A percentile compares a stretch with the other conserved stretches of the same genome.
phyloP scores from a whole-genome alignment of 176 grass and related monocot species.

The Triticum urartu region DNA sequence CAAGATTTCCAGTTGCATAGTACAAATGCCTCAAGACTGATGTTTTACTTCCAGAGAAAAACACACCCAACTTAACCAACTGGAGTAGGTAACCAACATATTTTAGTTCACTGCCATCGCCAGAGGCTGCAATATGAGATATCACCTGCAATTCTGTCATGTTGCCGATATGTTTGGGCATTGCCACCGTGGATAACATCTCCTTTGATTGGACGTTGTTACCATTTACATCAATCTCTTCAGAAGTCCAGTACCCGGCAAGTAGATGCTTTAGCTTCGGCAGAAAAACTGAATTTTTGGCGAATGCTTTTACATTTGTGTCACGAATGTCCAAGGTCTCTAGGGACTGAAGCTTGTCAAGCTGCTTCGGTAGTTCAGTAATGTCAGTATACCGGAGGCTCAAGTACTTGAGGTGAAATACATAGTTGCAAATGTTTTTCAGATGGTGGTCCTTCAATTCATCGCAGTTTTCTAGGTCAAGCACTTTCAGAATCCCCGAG shows the following conservation, averaged over 20 bases:
- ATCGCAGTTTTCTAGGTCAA: background rate
- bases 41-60: background rate
- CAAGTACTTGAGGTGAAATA: background rate
- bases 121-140: background rate
- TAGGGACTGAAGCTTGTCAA: background rate
- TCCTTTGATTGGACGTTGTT: background rate
- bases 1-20: background rate
- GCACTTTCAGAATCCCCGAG: background rate
- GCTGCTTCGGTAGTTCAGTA: background rate
- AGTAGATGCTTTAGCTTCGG: conserved; percentile 14
- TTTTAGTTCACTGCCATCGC: no score
- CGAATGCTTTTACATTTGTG: background rate
- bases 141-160: background rate
- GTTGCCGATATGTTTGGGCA: background rate
- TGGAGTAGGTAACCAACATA: background rate
- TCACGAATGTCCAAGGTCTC: conserved; percentile 20
- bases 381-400: conserved; percentile 1
- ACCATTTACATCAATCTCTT: background rate
- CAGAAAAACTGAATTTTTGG: background rate
- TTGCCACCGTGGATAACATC: background rate
- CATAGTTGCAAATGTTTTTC: background rate
- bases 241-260: background rate
- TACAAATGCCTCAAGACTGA: background rate
- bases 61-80: background rate
- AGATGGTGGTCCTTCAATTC: background rate